Evolutionary conservation across 108 stramenopile species (phyloP).

Genomic region (Skeletonema menzelii): DNA sequence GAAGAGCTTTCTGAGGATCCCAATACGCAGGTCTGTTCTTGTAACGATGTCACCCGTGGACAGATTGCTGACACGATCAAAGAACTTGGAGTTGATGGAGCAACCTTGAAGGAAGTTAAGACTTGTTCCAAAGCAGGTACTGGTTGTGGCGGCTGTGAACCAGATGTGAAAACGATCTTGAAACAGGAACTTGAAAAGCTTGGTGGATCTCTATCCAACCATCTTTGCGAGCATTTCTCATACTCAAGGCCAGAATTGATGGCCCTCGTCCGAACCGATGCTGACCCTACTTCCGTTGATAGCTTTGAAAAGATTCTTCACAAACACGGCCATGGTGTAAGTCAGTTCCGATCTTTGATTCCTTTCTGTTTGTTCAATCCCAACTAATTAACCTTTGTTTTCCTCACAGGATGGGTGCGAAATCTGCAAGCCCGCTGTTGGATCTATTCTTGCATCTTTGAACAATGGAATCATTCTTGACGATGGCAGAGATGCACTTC

Average conservation of each 20-base stretch:
- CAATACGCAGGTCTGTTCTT: conserved; percentile 87
- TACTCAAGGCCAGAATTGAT: conserved; percentile 89
- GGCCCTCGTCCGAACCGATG: conserved; percentile 77
- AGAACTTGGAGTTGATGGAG: conserved; percentile 78
- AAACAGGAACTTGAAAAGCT: conserved; percentile 73
- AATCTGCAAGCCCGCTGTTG: conserved; percentile 89
- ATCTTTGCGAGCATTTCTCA: conserved; percentile 90
- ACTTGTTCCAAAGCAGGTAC: conserved; percentile 87
- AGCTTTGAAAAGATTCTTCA: conserved; percentile 85
- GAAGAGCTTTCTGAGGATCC: conserved; percentile 61
- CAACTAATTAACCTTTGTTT: neutral
- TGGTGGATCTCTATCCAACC: conserved; percentile 80
- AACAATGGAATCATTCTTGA: conserved; percentile 82
- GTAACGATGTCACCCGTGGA: conserved; percentile 91
- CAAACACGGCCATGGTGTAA: conserved; percentile 77
- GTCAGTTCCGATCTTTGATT: conserved; percentile 9
- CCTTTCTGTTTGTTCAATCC: neutral
- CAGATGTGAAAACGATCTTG: conserved; percentile 81
- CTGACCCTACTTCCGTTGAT: conserved; percentile 66
- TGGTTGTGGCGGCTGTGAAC: conserved; percentile 94
- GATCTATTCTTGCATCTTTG: conserved; percentile 83
- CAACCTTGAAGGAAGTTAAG: conserved; percentile 77
- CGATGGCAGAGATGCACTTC: conserved; percentile 73
- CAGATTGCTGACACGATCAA: conserved; percentile 64
- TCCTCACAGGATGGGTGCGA: conserved; percentile 79